Percentiles rank a stretch among this genome's conserved stretches.
Evolutionary conservation across 73 alveolate genomes (phyloP).

Genomic region (Tetrahymena malaccensis): DNA sequence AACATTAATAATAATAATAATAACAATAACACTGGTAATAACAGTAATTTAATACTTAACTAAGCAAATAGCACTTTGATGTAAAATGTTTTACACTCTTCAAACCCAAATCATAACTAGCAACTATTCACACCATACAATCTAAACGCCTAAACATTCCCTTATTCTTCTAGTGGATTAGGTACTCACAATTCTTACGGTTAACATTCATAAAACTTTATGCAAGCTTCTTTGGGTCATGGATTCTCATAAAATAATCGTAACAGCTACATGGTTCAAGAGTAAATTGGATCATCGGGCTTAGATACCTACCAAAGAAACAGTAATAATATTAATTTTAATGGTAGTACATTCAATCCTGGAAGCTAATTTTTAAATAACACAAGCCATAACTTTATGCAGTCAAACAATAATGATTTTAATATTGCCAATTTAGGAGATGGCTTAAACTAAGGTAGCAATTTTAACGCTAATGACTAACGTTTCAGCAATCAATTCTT

Average conservation of each 20-base stretch:
- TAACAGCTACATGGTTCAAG: neutral
- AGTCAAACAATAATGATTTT: neutral
- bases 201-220: neutral
- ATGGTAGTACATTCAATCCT: neutral
- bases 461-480: neutral
- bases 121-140: neutral
- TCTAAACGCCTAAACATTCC: neutral
- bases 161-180: neutral
- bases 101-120: neutral
- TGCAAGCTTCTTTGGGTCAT: neutral
- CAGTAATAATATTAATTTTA: neutral
- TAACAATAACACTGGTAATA: neutral
- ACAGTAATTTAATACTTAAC: neutral
- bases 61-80: neutral
- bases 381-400: neutral
- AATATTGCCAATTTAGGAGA: neutral
- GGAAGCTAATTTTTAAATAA: neutral
- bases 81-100: neutral
- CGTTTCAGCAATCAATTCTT: neutral
- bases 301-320: neutral
- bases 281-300: neutral
- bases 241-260: neutral
- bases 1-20: neutral
- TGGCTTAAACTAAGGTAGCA: neutral
- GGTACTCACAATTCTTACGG: neutral